Evolutionary conservation across 345 rosid species (phyloP).

Genomic region (Gossypium turneri): DNA sequence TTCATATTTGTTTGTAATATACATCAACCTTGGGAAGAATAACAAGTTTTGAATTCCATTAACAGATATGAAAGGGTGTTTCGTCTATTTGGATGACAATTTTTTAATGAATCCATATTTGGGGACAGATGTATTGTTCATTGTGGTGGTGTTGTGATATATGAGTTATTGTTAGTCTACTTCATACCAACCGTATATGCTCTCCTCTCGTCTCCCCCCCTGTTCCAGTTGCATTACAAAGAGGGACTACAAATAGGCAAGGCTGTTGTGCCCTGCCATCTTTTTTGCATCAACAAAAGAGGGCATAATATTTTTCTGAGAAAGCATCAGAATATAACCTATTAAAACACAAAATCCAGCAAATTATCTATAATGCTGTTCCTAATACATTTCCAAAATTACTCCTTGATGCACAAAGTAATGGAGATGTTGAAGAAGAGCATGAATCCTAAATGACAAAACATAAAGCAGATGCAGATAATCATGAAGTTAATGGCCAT

Average conservation of each 20-base stretch:
- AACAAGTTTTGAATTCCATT: not conserved
- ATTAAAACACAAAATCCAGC: not conserved
- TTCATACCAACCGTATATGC: not conserved
- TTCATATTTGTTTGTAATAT: conserved; percentile 18
- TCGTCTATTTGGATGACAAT: not conserved
- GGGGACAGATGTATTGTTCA: not conserved
- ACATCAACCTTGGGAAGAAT: conserved; percentile 8
- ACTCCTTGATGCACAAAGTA: not conserved
- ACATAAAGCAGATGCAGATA: not conserved
- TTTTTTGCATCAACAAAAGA: not conserved
- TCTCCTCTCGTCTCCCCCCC: not conserved
- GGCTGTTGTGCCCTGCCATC: not conserved
- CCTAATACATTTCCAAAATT: not conserved
- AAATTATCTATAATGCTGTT: not conserved
- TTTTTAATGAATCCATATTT: not conserved
- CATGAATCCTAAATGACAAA: not conserved
- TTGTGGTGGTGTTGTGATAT: not conserved
- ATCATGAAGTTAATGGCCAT: not conserved
- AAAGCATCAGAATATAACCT: not conserved
- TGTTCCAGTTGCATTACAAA: not conserved
- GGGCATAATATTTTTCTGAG: not conserved
- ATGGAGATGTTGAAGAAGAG: not conserved
- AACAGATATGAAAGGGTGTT: not conserved
- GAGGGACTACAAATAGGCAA: not conserved
- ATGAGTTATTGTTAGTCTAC: not conserved